Conservation (phyloP, 176 grass and related monocot species). For the Carex cristatella region DNA sequence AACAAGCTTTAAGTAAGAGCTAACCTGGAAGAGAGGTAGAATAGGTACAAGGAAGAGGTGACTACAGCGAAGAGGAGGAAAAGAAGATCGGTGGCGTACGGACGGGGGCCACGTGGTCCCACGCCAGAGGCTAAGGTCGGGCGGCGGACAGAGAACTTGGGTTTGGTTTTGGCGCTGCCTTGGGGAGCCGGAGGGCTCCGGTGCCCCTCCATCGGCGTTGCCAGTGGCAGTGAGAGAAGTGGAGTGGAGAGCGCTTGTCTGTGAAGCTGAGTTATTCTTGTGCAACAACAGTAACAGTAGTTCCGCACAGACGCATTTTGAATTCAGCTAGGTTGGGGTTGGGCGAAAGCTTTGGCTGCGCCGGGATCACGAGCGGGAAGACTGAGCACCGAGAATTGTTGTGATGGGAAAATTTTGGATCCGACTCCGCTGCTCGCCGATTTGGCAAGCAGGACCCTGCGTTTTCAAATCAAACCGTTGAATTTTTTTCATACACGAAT, state of each 20-base stretch:
- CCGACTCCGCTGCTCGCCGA: too few species aligned
- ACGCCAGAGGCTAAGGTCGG: conserved; percentile 56
- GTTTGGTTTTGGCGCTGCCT: conserved; percentile 37
- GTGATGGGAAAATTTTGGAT: too few species aligned
- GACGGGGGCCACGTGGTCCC: conserved; percentile 48
- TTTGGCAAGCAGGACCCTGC: too few species aligned
- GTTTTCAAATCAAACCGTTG: too few species aligned
- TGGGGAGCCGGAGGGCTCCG: not conserved
- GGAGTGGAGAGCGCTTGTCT: not conserved
- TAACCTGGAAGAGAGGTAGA: conserved; percentile 52
- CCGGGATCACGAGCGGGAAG: not conserved
- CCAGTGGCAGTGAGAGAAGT: not conserved
- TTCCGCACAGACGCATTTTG: not conserved
- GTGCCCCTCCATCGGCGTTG: conserved; percentile 23
- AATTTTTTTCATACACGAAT: too few species aligned
- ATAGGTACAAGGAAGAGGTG: conserved; percentile 32
- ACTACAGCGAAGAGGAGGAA: conserved; percentile 38
- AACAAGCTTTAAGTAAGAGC: not conserved
- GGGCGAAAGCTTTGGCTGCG: not conserved
- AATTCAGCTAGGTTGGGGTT: not conserved
- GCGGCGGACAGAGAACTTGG: conserved; percentile 82
- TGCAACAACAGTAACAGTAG: not conserved
- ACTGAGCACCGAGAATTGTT: too few species aligned
- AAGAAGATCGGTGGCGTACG: conserved; percentile 50
- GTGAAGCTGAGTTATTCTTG: not conserved